These are phyloP conservation scores for Collybia sordida DNA, from an alignment of 768 basidiomycete genomes.

Conservation along the genomic window DNA sequence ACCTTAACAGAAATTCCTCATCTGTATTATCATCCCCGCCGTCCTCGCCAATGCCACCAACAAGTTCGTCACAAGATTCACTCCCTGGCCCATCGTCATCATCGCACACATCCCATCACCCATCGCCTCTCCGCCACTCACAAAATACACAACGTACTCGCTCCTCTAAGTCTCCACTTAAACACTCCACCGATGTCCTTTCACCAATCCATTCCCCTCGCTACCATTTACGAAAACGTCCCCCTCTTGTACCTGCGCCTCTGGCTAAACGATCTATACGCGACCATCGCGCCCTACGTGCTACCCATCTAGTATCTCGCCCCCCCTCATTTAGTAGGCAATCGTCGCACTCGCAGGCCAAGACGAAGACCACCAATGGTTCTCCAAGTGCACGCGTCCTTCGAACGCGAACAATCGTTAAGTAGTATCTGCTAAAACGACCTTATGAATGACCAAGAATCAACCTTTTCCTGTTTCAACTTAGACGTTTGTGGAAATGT, in stretches of 20 bases:
- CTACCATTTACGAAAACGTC: conserved; percentile 34
- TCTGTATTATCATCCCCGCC: conserved; percentile 15
- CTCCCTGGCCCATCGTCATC: conserved; percentile 4
- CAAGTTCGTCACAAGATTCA: conserved; percentile 6
- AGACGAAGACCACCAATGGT: conserved; percentile 8
- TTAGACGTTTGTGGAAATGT: too few species aligned
- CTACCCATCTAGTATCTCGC: conserved; percentile 8
- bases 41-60: conserved; percentile 1
- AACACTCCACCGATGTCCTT: conserved; percentile 8
- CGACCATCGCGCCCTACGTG: conserved; percentile 8
- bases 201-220: conserved; percentile 18
- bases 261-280: conserved; percentile 17
- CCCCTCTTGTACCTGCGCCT: conserved; percentile 16
- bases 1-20: conserved; percentile 17
- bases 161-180: conserved; percentile 14
- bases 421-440: neutral
- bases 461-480: too few species aligned
- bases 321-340: conserved; percentile 15
- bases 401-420: conserved; percentile 12
- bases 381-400: conserved; percentile 16
- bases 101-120: neutral
- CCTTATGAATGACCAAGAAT: too few species aligned
- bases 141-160: neutral
- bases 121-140: conserved; percentile 8
- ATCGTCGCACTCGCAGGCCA: conserved; percentile 20